Evolutionary conservation across 1,284 basidiomycete genomes (phyloP).

Genomic region (Cerrena zonata): DNA sequence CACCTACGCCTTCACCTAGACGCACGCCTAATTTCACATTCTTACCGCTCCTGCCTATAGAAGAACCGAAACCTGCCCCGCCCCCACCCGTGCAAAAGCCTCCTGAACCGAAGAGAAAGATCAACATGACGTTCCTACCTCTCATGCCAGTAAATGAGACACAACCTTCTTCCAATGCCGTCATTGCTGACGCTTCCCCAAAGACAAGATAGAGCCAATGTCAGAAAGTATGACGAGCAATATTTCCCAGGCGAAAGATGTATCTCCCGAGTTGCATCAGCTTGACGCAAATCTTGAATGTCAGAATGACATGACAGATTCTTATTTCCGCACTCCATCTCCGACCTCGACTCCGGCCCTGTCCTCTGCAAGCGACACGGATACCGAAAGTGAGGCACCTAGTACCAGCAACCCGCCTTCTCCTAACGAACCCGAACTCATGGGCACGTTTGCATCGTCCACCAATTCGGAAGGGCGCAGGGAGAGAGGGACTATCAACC

Average conservation of each 20-base stretch:
- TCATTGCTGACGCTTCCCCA: neutral
- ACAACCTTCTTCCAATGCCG: neutral
- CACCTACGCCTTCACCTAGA: slow-evolving; percentile 10
- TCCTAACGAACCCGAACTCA: slow-evolving; percentile 19
- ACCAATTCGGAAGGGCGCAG: slow-evolving; percentile 10
- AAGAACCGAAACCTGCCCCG: slow-evolving; percentile 12
- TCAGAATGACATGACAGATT: neutral
- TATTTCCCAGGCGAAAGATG: neutral
- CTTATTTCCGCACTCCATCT: slow-evolving; percentile 5
- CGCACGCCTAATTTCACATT: slow-evolving; percentile 21
- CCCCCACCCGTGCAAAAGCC: slow-evolving; percentile 10
- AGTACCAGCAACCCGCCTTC: slow-evolving; percentile 23
- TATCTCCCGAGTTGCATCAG: neutral
- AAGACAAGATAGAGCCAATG: neutral
- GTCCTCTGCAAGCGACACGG: slow-evolving; percentile 18
- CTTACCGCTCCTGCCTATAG: slow-evolving; percentile 24
- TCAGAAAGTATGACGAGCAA: too few species aligned
- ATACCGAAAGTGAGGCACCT: slow-evolving; percentile 24
- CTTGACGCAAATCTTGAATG: neutral
- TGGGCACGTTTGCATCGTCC: neutral
- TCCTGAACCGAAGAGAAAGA: slow-evolving; percentile 15
- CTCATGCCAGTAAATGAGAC: slow-evolving; percentile 16
- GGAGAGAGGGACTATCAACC: slow-evolving; percentile 6
- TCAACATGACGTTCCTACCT: slow-evolving; percentile 28
- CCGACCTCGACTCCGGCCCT: slow-evolving; percentile 13